These are phyloP conservation scores for Aspergillus ochraceus DNA, from an alignment of 2,329 filamentous ascomycete genomes.

Conservation along the genomic window DNA sequence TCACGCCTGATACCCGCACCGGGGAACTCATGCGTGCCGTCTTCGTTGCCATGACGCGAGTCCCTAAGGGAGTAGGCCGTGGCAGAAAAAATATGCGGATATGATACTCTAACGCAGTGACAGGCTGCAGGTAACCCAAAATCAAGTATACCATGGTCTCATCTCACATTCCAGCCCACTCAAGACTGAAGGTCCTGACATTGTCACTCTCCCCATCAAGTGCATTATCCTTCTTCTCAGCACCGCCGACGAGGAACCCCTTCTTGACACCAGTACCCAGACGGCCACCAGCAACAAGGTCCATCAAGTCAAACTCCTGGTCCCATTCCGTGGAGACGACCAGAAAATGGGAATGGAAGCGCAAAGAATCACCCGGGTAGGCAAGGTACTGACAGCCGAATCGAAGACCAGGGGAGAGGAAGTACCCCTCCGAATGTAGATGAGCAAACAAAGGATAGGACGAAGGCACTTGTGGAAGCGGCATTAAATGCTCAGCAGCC, in stretches of 20 bases:
- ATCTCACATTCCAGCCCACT: constrained; percentile 87
- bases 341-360: constrained; percentile 94
- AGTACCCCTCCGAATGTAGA: constrained; percentile 77
- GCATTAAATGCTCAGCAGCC: constrained; percentile 24
- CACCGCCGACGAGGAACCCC: constrained; percentile 81
- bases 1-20: background rate
- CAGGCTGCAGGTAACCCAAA: no score
- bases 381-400: constrained; percentile 95
- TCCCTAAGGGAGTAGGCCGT: background rate
- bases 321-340: constrained; percentile 85
- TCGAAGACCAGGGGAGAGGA: constrained; percentile 84
- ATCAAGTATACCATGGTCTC: background rate
- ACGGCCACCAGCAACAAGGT: constrained; percentile 81
- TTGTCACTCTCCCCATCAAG: constrained; percentile 34
- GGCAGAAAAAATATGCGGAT: background rate
- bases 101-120: background rate
- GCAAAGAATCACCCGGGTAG: constrained; percentile 90
- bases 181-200: constrained; percentile 77
- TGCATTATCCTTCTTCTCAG: constrained; percentile 46
- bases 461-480: constrained; percentile 39
- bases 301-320: constrained; percentile 78
- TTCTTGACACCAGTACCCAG: constrained; percentile 96
- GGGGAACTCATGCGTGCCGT: no score
- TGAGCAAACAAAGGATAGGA: constrained; percentile 78
- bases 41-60: background rate